Percentiles rank a stretch among this genome's conserved stretches.
phyloP scores from a whole-genome alignment of 2,329 filamentous ascomycete genomes.

The Thielaviopsis ethacetica region DNA sequence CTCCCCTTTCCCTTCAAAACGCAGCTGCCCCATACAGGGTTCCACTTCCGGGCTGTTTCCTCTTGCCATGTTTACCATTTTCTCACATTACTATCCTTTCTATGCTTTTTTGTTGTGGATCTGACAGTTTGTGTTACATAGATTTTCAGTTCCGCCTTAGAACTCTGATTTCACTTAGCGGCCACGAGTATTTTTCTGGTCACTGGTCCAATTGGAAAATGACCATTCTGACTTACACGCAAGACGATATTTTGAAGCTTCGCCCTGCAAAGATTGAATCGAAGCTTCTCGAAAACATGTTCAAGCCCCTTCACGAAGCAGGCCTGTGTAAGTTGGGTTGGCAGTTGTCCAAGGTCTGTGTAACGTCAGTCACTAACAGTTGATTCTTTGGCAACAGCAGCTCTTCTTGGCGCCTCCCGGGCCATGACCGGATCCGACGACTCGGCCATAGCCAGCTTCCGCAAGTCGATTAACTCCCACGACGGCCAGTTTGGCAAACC shows the following conservation, averaged over 20 bases:
- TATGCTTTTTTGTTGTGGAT: not conserved
- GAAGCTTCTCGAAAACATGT: conserved; percentile 8
- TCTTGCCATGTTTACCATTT: not conserved
- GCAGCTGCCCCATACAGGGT: not conserved
- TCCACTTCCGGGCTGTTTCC: not conserved
- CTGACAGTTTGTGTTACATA: not conserved
- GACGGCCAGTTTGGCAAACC: conserved; percentile 2
- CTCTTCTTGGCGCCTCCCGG: not conserved
- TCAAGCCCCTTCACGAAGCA: conserved; percentile 10
- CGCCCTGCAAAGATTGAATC: conserved; percentile 5
- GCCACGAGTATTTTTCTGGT: not conserved
- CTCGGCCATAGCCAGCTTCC: not conserved
- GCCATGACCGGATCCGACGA: not conserved
- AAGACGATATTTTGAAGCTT: conserved; percentile 11
- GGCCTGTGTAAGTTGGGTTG: conserved; percentile 11
- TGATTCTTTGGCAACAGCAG: not conserved
- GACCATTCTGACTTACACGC: conserved; percentile 10
- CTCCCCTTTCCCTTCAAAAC: not conserved
- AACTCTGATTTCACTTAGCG: not conserved
- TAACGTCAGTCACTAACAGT: not conserved
- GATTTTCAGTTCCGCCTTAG: not conserved
- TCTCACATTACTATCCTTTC: not conserved
- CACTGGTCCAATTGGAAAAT: not conserved
- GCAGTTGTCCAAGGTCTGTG: not conserved
- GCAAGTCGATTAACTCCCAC: not conserved